Evolutionary conservation across 192 early-diverging fungal species (phyloP).

Genomic region (Chytriomyces sp.): DNA sequence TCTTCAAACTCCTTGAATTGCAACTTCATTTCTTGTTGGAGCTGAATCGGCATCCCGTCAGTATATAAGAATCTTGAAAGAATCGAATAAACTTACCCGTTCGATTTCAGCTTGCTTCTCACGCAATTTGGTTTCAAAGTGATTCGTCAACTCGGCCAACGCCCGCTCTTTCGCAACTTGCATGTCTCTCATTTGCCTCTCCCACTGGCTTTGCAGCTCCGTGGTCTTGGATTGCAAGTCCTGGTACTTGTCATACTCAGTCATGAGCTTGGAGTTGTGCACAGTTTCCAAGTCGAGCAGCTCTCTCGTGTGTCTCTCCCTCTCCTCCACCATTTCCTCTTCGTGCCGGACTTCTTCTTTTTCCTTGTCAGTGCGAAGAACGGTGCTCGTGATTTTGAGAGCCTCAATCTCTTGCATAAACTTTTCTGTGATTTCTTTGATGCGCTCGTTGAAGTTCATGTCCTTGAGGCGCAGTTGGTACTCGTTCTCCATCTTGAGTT

Average conservation of each 20-base stretch:
- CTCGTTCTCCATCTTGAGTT: constrained; percentile 71
- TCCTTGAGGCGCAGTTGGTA: constrained; percentile 68
- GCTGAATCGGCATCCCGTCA: no score
- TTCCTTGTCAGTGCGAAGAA: constrained; percentile 63
- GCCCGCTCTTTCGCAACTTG: constrained; percentile 51
- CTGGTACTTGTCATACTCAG: constrained; percentile 66
- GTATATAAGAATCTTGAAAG: no score
- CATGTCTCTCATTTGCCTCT: constrained; percentile 58
- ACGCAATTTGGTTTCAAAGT: constrained; percentile 57
- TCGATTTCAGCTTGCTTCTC: constrained; percentile 63
- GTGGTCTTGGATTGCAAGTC: constrained; percentile 54
- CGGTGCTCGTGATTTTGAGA: constrained; percentile 59
- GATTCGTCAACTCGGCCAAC: constrained; percentile 51
- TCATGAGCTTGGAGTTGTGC: constrained; percentile 60
- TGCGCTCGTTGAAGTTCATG: constrained; percentile 72
- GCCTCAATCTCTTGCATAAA: constrained; percentile 67
- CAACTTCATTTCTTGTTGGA: constrained; percentile 57
- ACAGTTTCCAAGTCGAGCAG: constrained; percentile 56
- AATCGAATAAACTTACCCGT: constrained; percentile 18
- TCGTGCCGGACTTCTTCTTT: constrained; percentile 64
- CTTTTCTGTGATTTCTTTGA: constrained; percentile 67
- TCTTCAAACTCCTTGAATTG: constrained; percentile 59
- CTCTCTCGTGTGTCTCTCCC: constrained; percentile 54
- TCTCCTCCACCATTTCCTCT: constrained; percentile 63
- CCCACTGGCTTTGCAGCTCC: constrained; percentile 59